Evolutionary conservation across 2,329 filamentous ascomycete species (phyloP), one percentile per base, ranked within the genome.

Genomic region (Sclerotinia borealis): DNA sequence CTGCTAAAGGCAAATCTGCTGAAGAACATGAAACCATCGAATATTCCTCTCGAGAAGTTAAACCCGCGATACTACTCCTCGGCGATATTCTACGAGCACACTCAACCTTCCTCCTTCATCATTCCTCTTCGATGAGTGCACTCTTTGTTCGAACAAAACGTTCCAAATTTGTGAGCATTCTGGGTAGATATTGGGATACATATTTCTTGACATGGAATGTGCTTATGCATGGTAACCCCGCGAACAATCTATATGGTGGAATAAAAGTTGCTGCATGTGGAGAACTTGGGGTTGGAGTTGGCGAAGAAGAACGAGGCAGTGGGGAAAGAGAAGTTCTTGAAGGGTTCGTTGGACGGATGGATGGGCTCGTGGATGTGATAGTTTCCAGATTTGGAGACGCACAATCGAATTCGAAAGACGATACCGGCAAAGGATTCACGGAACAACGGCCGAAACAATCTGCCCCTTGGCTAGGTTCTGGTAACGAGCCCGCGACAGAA

Each of bases 231-330:
- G 93, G 92, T 10, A 97, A 96, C 70, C 95, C 95, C 0, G 87
- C 88, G 2, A 85, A 89, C 1, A 88, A 88, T 67, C 81, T 96
- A 6, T 92, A 92, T 71, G 86, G 88, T 13, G 92, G 91, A 7
- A 86, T 96, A 72, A 96, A 96, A 75, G 81, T 99, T 37, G 91
- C 93, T 15, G 91, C 89, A 8, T 92, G 91, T 39, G 93, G 95
- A 22, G 93, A 98, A 77, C 83, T 98, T 31, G 95, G 95, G 19
- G 85, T 97, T 51, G 95, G 95, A 0, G 95, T 98, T 1, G 95
- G 95, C 22, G 95, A 98, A 75, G 95, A 98, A 77, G 91, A 97
- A 62, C 89, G 92, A 75, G 93, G 93, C 5, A 97, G 93, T 73
- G 92, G 92, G 37, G 93, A 98, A 78, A 83, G 93, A 70, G 93